These are phyloP conservation scores for Aspergillus sp. DNA, from an alignment of 2,329 filamentous ascomycete genomes.

Conservation along the genomic window DNA sequence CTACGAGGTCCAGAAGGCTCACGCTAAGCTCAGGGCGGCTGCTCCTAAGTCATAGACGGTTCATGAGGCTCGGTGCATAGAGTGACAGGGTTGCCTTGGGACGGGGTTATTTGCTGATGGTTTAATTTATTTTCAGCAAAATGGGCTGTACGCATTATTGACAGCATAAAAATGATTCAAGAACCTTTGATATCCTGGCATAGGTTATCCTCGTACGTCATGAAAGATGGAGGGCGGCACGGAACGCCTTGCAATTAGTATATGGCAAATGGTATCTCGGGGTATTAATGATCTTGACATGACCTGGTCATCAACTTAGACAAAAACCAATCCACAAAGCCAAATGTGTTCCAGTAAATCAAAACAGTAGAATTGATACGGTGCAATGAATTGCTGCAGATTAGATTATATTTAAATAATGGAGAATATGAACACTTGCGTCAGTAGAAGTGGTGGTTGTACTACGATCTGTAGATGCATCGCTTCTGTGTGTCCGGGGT, in stretches of 20 bases:
- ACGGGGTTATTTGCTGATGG: slow-evolving; percentile 41
- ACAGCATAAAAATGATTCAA: slow-evolving; percentile 47
- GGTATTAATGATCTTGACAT: slow-evolving; percentile 17
- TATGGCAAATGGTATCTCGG: slow-evolving; percentile 20
- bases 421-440: background rate
- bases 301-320: slow-evolving; percentile 12
- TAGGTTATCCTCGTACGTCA: slow-evolving; percentile 23
- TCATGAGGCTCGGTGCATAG: slow-evolving; percentile 45
- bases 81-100: slow-evolving; percentile 44
- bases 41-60: slow-evolving; percentile 63
- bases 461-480: slow-evolving; percentile 22
- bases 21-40: slow-evolving; percentile 86
- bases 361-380: background rate
- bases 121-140: slow-evolving; percentile 39
- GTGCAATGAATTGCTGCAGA: background rate
- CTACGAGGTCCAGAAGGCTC: slow-evolving; percentile 95
- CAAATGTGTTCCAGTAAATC: slow-evolving; percentile 1
- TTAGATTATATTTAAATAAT: background rate
- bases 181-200: slow-evolving; percentile 42
- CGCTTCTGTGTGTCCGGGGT: slow-evolving; percentile 36
- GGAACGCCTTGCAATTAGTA: slow-evolving; percentile 13
- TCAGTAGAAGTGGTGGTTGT: slow-evolving; percentile 8
- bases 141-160: slow-evolving; percentile 44
- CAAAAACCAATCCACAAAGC: slow-evolving; percentile 16
- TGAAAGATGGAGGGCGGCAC: slow-evolving; percentile 11